These are phyloP conservation scores for Punica granatum DNA, from an alignment of 345 rosid species.

Conservation along the genomic window DNA sequence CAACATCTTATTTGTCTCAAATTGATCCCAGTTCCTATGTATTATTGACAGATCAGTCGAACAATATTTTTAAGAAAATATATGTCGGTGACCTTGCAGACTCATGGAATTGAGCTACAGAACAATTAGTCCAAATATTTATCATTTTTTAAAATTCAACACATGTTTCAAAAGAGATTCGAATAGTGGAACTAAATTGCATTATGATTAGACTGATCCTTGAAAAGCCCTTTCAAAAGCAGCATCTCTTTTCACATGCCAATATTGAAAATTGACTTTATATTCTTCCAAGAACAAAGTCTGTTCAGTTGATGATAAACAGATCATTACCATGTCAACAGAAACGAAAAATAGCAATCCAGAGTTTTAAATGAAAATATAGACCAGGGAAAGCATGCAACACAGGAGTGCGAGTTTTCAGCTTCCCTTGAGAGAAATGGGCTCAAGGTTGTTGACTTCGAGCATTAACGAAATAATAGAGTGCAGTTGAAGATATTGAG, in stretches of 20 bases:
- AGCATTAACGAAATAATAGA: too few relatives aligned
- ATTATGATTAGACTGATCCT: background rate
- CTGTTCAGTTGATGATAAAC: background rate
- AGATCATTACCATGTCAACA: background rate
- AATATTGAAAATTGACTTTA: background rate
- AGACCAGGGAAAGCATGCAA: background rate
- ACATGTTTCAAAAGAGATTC: background rate
- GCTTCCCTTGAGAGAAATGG: too few relatives aligned
- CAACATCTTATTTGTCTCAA: conserved; percentile 57
- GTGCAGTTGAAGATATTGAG: background rate
- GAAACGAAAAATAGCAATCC: background rate
- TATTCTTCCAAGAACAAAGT: background rate
- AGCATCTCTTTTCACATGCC: background rate
- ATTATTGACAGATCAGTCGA: background rate
- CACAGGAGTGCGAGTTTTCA: too few relatives aligned
- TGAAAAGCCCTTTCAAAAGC: background rate
- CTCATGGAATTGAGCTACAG: background rate
- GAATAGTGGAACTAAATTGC: background rate
- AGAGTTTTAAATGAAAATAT: background rate
- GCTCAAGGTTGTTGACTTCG: too few relatives aligned
- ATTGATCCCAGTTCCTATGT: conserved; percentile 78
- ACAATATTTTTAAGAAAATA: background rate
- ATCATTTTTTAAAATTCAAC: background rate
- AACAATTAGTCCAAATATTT: background rate
- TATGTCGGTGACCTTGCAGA: background rate